Evolutionary conservation across 108 stramenopile species (phyloP).

Genomic region (Cylindrotheca fusiformis): DNA sequence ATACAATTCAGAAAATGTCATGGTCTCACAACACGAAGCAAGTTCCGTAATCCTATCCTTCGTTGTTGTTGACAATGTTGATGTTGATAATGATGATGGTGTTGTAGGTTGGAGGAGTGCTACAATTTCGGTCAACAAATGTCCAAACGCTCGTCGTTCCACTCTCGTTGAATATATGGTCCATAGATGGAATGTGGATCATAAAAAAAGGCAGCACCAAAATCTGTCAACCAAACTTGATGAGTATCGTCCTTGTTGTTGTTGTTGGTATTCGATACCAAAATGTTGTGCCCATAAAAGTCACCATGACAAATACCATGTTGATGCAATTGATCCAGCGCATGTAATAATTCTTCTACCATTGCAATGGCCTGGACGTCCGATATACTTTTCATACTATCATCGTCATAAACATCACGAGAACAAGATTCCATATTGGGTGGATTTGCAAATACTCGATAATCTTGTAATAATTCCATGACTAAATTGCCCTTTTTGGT

Average conservation of each 20-base stretch:
- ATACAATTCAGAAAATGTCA: background rate
- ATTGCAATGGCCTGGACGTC: conserved; percentile 26
- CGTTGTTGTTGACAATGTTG: background rate
- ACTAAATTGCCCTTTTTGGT: conserved; percentile 45
- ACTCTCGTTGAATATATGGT: conserved; percentile 22
- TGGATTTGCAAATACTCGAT: conserved; percentile 52
- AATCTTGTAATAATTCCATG: conserved; percentile 55
- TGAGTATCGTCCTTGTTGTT: background rate
- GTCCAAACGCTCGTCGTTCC: conserved; percentile 48
- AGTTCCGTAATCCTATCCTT: background rate
- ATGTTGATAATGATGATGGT: background rate
- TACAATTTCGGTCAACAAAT: conserved; percentile 36
- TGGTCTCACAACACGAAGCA: background rate
- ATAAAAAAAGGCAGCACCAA: conserved; percentile 69
- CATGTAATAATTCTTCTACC: conserved; percentile 23
- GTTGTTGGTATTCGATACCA: too few relatives aligned
- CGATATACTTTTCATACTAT: background rate
- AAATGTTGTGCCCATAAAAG: conserved; percentile 72
- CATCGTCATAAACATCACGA: conserved; percentile 48
- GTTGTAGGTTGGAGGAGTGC: background rate
- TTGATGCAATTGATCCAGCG: conserved; percentile 36
- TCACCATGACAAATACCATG: conserved; percentile 66
- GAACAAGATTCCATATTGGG: conserved; percentile 62
- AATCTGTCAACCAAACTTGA: conserved; percentile 40
- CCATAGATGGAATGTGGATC: conserved; percentile 31